Conservation (phyloP, 495 filamentous ascomycete genomes). For the Tricharina praecox region DNA sequence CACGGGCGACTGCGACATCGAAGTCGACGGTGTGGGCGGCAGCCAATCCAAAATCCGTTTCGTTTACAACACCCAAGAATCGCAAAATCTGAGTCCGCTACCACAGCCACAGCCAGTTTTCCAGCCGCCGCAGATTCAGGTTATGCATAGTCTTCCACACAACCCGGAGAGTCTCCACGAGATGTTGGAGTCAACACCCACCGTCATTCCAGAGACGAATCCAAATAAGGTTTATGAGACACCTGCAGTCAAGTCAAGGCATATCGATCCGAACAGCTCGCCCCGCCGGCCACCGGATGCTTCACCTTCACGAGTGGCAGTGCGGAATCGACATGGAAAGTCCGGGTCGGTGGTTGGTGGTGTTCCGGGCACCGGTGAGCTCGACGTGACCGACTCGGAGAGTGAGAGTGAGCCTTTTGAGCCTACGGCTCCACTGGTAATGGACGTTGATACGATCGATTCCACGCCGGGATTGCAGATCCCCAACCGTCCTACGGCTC, state of each 20-base stretch:
- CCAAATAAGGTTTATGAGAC: conserved; percentile 18
- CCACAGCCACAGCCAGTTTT: background rate
- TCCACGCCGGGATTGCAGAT: background rate
- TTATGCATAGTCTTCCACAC: background rate
- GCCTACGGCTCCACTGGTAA: background rate
- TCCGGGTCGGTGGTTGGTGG: background rate
- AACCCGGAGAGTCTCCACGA: too few species aligned
- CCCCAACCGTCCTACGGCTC: background rate
- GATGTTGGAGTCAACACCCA: background rate
- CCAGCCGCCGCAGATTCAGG: conserved; percentile 2
- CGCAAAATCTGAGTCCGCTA: too few species aligned
- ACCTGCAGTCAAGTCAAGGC: conserved; percentile 19
- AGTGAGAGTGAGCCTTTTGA: background rate
- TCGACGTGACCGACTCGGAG: conserved; percentile 4
- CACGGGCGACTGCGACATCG: background rate
- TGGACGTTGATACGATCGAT: background rate
- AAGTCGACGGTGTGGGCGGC: background rate
- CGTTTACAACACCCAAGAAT: background rate
- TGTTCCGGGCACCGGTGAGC: background rate
- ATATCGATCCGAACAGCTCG: conserved; percentile 21
- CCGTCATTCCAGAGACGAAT: background rate
- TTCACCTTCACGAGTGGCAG: conserved; percentile 4
- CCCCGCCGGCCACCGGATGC: conserved; percentile 8
- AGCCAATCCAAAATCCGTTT: background rate
- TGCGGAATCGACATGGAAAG: background rate